Evolutionary conservation across 164 flowering plant genomes (phyloP), one percentile per base, ranked within the genome.

Genomic region (Magnolia officinalis): DNA sequence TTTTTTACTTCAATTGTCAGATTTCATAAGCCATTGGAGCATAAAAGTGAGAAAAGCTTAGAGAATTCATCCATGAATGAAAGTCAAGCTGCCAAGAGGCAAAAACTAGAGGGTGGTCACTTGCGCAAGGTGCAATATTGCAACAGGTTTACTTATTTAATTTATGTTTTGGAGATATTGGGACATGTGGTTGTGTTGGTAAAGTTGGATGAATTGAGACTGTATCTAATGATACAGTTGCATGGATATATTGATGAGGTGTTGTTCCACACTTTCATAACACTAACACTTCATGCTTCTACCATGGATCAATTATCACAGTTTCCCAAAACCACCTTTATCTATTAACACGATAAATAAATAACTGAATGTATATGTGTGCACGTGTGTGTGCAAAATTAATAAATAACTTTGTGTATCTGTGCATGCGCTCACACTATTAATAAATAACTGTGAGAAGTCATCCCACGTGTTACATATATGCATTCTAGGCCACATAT

Each of bases 31-130:
- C 80, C 72, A 24, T 74, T 70, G 31, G 67, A 67, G 64, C 84
- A 84, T 63, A 82, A 81, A 45, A 77, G 71, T 55, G 87, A 79
- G 51, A 84, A 70, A 76, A 83, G 78, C 73, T 74, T 76, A 50
- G 77, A 78, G 45, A 82, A 70, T 79, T 66, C 83, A 63, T 81
- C 79, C 82, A 77, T 26, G 10, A 72, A 78, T 72, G 99, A 92
- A 85, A 86, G 71, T 83, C 98, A 94, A 84, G 94, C 97, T 82
- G 78, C 95, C 66, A 96, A 96, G 87, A 89, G 97, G 79, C 99
- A 94, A 85, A 96, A 94, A 86, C 87, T 96, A 66, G 99, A 92
- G 31, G 92, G 96, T 65, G 99, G 99, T 78, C 90, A 82, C 70
- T 80, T 85, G 68, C 85, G 73, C 51, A 94, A 92, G 97, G 99